A percentile compares a stretch with the other conserved stretches of the same genome.
Conservation (phyloP, 2,329 filamentous ascomycete species). For the Whalleya microplaca region DNA sequence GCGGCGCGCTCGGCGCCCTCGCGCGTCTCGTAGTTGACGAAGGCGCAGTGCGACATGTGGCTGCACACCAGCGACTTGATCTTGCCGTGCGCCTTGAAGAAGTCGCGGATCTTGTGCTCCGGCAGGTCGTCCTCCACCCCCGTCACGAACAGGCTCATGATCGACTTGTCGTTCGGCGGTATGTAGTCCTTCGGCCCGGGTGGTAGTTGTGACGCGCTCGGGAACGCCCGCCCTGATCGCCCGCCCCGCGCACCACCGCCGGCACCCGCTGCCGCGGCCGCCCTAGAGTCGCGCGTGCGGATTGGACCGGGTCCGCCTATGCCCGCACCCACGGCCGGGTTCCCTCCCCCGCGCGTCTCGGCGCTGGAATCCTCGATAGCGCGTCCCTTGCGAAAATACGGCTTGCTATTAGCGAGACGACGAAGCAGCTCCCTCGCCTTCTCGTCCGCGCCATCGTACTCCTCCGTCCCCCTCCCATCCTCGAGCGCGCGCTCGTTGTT, state of each 20-base stretch:
- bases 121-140: slow-evolving; percentile 96
- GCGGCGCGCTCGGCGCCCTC: slow-evolving; percentile 86
- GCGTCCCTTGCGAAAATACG: slow-evolving; percentile 89
- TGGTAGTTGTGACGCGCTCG: slow-evolving; percentile 72
- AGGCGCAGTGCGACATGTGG: slow-evolving; percentile 95
- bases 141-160: slow-evolving; percentile 93
- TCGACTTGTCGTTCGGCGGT: slow-evolving; percentile 80
- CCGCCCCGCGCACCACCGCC: slow-evolving; percentile 48
- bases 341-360: slow-evolving; percentile 47
- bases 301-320: slow-evolving; percentile 74
- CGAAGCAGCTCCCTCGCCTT: slow-evolving; percentile 89
- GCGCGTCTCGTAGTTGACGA: slow-evolving; percentile 89
- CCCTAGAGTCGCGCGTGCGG: slow-evolving; percentile 69
- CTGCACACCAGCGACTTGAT: slow-evolving; percentile 93
- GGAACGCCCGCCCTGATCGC: slow-evolving; percentile 61
- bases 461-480: slow-evolving; percentile 83
- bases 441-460: slow-evolving; percentile 96
- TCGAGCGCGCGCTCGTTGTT: slow-evolving; percentile 96
- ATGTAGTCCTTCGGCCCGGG: slow-evolving; percentile 83
- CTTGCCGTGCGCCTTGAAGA: slow-evolving; percentile 87
- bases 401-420: slow-evolving; percentile 86
- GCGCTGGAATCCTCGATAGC: slow-evolving; percentile 64
- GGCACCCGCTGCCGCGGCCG: slow-evolving; percentile 54
- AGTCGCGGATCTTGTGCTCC: slow-evolving; percentile 86
- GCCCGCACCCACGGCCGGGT: slow-evolving; percentile 57